Evolutionary conservation across 441 rosid species (phyloP).

Genomic region (Corymbia calophylla): DNA sequence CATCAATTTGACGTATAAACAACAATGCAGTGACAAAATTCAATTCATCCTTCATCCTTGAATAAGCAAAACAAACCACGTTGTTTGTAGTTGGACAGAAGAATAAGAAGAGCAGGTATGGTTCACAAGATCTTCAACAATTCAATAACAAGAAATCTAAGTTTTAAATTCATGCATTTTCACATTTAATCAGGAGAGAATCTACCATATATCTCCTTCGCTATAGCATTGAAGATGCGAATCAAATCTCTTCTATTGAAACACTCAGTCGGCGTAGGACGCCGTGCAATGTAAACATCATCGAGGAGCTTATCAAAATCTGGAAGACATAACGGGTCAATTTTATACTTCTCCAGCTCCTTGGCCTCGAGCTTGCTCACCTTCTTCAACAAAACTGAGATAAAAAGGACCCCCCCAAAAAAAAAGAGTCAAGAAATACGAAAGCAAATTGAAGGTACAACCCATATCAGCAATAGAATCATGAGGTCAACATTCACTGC

Average conservation of each 20-base stretch:
- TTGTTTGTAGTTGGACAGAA: background rate
- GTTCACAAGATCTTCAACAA: background rate
- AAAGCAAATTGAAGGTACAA: background rate
- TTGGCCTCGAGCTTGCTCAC: slow-evolving; percentile 14
- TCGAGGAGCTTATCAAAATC: slow-evolving; percentile 16
- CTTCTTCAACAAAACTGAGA: slow-evolving; percentile 16
- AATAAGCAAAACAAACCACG: background rate
- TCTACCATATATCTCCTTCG: slow-evolving; percentile 30
- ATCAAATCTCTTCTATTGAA: slow-evolving; percentile 20
- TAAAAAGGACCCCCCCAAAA: background rate
- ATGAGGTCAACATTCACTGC: background rate
- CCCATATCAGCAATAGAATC: background rate
- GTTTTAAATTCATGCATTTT: background rate
- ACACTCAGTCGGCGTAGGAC: slow-evolving; percentile 17
- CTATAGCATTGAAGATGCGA: slow-evolving; percentile 23
- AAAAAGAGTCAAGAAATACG: background rate
- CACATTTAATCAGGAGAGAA: background rate
- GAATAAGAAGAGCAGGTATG: background rate
- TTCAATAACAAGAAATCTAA: background rate
- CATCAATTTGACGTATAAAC: background rate
- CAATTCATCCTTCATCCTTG: background rate
- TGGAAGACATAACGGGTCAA: background rate
- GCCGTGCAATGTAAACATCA: slow-evolving; percentile 8
- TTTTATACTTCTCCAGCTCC: slow-evolving; percentile 7
- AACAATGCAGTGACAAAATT: background rate